phyloP scores from a whole-genome alignment of 352 stramenopile genomes.

The Phytophthora gonapodyides region DNA sequence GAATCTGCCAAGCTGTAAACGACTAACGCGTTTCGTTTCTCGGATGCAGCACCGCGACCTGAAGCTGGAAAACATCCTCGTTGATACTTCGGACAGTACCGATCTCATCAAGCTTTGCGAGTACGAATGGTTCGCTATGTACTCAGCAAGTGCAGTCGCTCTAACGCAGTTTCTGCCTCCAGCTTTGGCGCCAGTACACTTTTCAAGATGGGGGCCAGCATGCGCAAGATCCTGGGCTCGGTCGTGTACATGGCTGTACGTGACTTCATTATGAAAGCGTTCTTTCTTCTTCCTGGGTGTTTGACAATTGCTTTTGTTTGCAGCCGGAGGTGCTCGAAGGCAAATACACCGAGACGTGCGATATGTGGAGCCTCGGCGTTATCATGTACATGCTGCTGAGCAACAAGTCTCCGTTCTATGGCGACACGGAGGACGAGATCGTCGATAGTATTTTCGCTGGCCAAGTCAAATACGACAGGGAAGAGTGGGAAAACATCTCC shows the following conservation, averaged over 20 bases:
- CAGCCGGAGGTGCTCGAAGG: constrained; percentile 72
- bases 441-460: constrained; percentile 77
- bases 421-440: constrained; percentile 68
- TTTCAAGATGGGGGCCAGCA: constrained; percentile 75
- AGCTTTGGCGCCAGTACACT: constrained; percentile 83
- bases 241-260: constrained; percentile 86
- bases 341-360: constrained; percentile 74
- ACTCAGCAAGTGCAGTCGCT: constrained; percentile 40
- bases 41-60: constrained; percentile 66
- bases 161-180: constrained; percentile 46
- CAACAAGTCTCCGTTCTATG: constrained; percentile 75
- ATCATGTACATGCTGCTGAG: constrained; percentile 90
- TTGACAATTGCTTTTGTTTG: not conserved
- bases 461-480: constrained; percentile 56
- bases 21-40: not conserved
- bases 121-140: constrained; percentile 34
- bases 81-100: constrained; percentile 54
- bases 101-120: constrained; percentile 83
- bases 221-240: constrained; percentile 79
- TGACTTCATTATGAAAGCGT: not conserved
- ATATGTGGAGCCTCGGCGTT: constrained; percentile 84
- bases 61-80: constrained; percentile 85
- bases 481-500: constrained; percentile 63
- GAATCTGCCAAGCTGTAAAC: not conserved
- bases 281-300: not conserved